phyloP scores from a whole-genome alignment of 768 basidiomycete species.

The Trametes meyenii region DNA sequence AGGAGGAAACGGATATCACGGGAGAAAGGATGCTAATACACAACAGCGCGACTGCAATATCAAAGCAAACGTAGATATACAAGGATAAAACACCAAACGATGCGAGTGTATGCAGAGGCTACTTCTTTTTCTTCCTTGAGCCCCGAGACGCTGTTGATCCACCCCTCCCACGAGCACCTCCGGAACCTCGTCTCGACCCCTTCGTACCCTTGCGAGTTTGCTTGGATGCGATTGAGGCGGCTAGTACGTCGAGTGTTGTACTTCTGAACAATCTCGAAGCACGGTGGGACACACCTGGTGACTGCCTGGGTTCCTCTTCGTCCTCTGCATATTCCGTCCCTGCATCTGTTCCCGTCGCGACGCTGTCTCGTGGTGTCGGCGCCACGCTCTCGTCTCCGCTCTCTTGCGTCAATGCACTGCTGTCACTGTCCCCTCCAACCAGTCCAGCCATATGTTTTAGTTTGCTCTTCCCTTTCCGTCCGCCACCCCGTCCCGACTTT shows the following conservation, averaged over 20 bases:
- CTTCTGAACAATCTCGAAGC: not conserved
- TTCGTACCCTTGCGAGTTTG: slow-evolving; percentile 35
- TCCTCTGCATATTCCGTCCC: slow-evolving; percentile 72
- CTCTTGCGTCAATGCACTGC: slow-evolving; percentile 81
- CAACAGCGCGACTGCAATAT: slow-evolving; percentile 5
- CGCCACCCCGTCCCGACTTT: slow-evolving; percentile 44
- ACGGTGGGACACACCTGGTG: slow-evolving; percentile 50
- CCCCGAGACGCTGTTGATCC: slow-evolving; percentile 39
- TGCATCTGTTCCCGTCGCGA: slow-evolving; percentile 70
- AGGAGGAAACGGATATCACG: slow-evolving; percentile 1
- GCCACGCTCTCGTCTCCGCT: slow-evolving; percentile 71
- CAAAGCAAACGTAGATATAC: not conserved
- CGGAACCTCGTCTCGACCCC: slow-evolving; percentile 29
- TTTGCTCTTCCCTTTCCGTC: slow-evolving; percentile 46
- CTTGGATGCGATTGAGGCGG: slow-evolving; percentile 25
- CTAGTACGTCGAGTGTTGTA: not conserved
- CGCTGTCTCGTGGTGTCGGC: slow-evolving; percentile 66
- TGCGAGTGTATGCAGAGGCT: not conserved
- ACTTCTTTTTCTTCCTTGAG: slow-evolving; percentile 53
- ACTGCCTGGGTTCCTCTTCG: slow-evolving; percentile 64
- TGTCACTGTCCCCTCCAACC: slow-evolving; percentile 83
- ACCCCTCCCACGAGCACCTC: slow-evolving; percentile 36
- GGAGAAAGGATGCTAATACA: slow-evolving; percentile 14
- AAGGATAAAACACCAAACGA: not conserved
- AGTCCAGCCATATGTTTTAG: slow-evolving; percentile 66